Conservation (phyloP, 768 basidiomycete genomes). For the Phaeotremella fagi region DNA sequence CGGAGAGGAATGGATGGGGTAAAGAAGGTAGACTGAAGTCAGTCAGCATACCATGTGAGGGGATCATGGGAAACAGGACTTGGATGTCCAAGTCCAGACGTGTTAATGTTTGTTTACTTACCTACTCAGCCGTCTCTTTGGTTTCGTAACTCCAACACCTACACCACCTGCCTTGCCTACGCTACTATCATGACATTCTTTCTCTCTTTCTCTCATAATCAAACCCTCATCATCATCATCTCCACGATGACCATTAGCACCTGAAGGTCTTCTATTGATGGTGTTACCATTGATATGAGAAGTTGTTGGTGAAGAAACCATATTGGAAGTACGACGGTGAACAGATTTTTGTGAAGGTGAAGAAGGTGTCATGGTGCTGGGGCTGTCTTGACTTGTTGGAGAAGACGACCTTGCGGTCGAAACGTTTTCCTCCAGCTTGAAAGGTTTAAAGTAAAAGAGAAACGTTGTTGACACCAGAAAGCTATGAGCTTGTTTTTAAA, state of each 20-base stretch:
- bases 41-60: too few relatives aligned
- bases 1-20: slow-evolving; percentile 30
- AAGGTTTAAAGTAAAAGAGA: too few relatives aligned
- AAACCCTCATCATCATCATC: slow-evolving; percentile 26
- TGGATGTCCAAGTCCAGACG: too few relatives aligned
- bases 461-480: too few relatives aligned
- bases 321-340: background rate
- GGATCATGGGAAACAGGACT: too few relatives aligned
- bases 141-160: slow-evolving; percentile 29
- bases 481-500: too few relatives aligned
- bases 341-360: background rate
- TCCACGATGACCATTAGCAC: background rate
- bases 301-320: background rate
- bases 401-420: background rate
- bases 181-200: slow-evolving; percentile 15
- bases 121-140: slow-evolving; percentile 36
- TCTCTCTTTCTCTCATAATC: slow-evolving; percentile 17
- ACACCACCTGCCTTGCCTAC: slow-evolving; percentile 33
- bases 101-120: slow-evolving; percentile 27
- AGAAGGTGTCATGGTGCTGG: background rate
- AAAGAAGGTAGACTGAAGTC: slow-evolving; percentile 32
- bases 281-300: background rate
- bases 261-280: background rate
- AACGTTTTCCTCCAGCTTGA: background rate
- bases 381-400: background rate